These are phyloP conservation scores for Sporothrix mexicana DNA, from an alignment of 2,329 filamentous ascomycete genomes.

Conservation along the genomic window DNA sequence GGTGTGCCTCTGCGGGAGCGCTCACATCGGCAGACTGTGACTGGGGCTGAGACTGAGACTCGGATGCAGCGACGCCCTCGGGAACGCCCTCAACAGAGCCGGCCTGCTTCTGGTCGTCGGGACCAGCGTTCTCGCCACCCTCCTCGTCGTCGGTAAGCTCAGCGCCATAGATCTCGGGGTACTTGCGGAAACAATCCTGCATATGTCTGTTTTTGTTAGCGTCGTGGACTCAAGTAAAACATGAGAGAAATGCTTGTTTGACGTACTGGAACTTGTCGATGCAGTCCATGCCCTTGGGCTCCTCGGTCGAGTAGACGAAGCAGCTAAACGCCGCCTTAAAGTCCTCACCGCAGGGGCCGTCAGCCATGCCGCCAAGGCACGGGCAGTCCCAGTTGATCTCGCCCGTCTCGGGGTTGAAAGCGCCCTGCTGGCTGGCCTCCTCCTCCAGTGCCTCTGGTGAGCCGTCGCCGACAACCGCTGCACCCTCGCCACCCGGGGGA, in stretches of 20 bases:
- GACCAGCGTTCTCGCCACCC: conserved; percentile 39
- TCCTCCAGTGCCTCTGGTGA: conserved; percentile 69
- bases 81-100: conserved; percentile 42
- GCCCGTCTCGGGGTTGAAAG: conserved; percentile 97
- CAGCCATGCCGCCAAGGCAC: conserved; percentile 94
- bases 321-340: conserved; percentile 97
- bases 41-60: conserved; percentile 10
- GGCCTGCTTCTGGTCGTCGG: conserved; percentile 38
- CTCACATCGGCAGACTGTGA: conserved; percentile 10
- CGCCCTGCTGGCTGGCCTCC: conserved; percentile 84
- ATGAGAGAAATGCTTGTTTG: not conserved
- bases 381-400: conserved; percentile 99
- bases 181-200: conserved; percentile 94
- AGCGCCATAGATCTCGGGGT: conserved; percentile 90
- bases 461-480: conserved; percentile 36
- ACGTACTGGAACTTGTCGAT: conserved; percentile 95
- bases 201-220: conserved; percentile 69
- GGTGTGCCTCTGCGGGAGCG: not conserved
- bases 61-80: conserved; percentile 39
- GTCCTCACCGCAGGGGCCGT: conserved; percentile 93
- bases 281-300: conserved; percentile 97
- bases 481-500: conserved; percentile 27
- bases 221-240: not conserved
- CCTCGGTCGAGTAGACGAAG: conserved; percentile 93
- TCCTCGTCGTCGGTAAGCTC: conserved; percentile 80